phyloP scores from a whole-genome alignment of 306 rosid species.

The Sicyos edulis region DNA sequence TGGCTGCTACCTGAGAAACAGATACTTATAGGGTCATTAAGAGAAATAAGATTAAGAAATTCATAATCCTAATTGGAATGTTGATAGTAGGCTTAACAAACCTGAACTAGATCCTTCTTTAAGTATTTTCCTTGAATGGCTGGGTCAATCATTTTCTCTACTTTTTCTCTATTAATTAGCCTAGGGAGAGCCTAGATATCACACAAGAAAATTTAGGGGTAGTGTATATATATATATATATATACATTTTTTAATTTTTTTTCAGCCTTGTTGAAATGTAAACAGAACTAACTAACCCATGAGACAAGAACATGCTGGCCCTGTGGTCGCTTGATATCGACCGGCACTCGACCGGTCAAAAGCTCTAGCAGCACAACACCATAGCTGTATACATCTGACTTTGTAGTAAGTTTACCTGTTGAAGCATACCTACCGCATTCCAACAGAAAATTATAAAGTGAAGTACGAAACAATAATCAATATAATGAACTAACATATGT shows the following conservation, averaged over 20 bases:
- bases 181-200: conserved; percentile 75
- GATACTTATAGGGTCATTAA: background rate
- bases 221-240: too few species aligned
- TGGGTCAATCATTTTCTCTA: conserved; percentile 86
- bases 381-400: conserved; percentile 86
- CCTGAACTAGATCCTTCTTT: conserved; percentile 90
- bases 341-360: conserved; percentile 84
- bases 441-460: background rate
- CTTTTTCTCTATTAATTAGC: conserved; percentile 75
- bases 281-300: conserved; percentile 56
- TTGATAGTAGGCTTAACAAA: conserved; percentile 20
- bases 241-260: too few species aligned
- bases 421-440: conserved; percentile 67
- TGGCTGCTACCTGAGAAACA: conserved; percentile 63
- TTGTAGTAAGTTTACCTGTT: conserved; percentile 82
- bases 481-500: background rate
- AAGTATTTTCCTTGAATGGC: conserved; percentile 68
- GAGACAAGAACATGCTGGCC: conserved; percentile 95
- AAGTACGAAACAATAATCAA: background rate
- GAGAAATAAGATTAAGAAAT: background rate
- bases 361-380: conserved; percentile 93
- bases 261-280: background rate
- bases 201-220: background rate
- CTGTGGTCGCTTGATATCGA: conserved; percentile 65
- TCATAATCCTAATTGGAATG: background rate